Evolutionary conservation across 352 stramenopile species (phyloP), one percentile per base, ranked within the genome.

Genomic region (Phytophthora syringae): DNA sequence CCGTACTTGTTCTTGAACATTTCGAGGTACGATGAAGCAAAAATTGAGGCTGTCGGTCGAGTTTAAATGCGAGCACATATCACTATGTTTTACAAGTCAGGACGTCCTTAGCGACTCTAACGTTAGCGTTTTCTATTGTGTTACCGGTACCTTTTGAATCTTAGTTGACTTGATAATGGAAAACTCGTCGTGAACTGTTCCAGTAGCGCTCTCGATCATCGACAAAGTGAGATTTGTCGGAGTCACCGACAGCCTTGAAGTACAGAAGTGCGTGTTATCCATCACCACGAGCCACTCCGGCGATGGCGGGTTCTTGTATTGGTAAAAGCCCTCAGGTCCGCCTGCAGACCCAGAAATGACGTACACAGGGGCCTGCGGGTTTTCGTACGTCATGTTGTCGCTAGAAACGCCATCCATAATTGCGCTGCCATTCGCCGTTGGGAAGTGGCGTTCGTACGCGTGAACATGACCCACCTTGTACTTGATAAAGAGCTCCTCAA

Each of bases 381-480:
- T 77, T 10, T 50, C 53, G 69, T 89, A 86, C 7, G 54, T 68
- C 22, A 58, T 74, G 12, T 24, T 32, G 39, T 86, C 77, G 3
- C 63, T 58, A 1, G 75, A 85, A 3, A 89, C 77, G 12, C 80
- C 80, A 27, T 82, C 65, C 64, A 72, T 71, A 12, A 82, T 30
- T 0, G 63, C 51, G 20, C 60, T 67, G 47, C 55, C 64, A n/a
- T 82, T 73, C 15, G 68, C 70, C 18, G 72, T 82, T 15, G 80
- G 80, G 13, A 71, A 75, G 16, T 80, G 72, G n/a, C 80, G 77
- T 36, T 81, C 77, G 53, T 89, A 89, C 12, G 70, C 61, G 52
- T 89, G 80, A 20, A 84, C 74, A 37, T 89, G 80, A 20, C 72
- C 80, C 7, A 89, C 80, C 6, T 76, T 72, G 67, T 84, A 87